Evolutionary conservation across 1,284 basidiomycete species (phyloP), one percentile per base, ranked within the genome.

Genomic region (Xerocomus amazonicus): DNA sequence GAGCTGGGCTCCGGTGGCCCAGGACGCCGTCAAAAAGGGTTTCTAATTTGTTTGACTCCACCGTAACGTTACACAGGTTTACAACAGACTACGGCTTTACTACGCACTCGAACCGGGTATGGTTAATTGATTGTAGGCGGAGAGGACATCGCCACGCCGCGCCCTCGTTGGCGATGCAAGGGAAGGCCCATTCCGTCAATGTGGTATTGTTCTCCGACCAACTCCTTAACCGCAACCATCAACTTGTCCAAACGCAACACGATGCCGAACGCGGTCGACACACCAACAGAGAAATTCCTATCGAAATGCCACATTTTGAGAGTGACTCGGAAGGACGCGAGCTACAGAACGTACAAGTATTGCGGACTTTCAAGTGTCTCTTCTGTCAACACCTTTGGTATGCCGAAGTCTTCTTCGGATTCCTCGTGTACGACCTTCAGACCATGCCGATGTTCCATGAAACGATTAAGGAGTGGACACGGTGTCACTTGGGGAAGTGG

Each of bases 401-500:
- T 68, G 1, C 84, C 84, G 58, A 80, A 85, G 54, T 86, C 82
- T 45, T 86, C 83, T 54, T 85, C 84, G 0, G 77, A 75, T 41
- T 84, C 82, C 51, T 80, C 75, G 23, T 82, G 76, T 19, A 86
- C 76, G 19, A 87, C 73, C 42, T 84, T 78, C 28, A 88, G 63
- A 0, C 84, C 85, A 43, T 83, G 79, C 34, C 71, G 73, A 45
- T 76, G 70, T n/a, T 73, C 63, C 72, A 84, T 77, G 59, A 90
- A 90, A 8, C 90, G 77, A 59, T 91, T 83, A 0, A 92, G 71
- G 3, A 94, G 73, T 0, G 91, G 91, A 56, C 85, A 87, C 0
- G 91, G 89, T 0, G 90, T 92, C 41, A 94, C 88, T 61, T 95
- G 92, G 0, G 92, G 92, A 16, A 95, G 70, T 0, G 92, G 83